A percentile compares a stretch with the other conserved stretches of the same genome.
phyloP scores from a whole-genome alignment of 495 filamentous ascomycete species.

The Xylaria longipes region DNA sequence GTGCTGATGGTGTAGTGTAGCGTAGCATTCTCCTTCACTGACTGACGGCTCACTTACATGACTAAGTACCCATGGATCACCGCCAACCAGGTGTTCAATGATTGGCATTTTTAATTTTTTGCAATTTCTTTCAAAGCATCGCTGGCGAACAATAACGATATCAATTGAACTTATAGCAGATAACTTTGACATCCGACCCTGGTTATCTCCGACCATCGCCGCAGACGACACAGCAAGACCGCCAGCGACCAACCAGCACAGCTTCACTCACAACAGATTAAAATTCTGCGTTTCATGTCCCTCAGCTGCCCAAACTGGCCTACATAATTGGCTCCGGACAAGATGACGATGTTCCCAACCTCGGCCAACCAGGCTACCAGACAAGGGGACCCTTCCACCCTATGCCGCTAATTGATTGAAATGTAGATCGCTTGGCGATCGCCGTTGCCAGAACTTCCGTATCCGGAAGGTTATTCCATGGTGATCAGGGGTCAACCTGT shows the following conservation, averaged over 20 bases:
- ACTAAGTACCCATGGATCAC: not conserved
- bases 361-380: not conserved
- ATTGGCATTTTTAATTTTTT: not conserved
- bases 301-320: not conserved
- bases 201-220: conserved; percentile 1
- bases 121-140: not conserved
- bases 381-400: not conserved
- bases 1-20: not conserved
- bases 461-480: conserved; percentile 12
- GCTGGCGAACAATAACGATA: not conserved
- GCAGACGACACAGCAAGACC: not conserved
- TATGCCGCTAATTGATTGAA: conserved; percentile 6
- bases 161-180: not conserved
- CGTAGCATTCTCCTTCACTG: not conserved
- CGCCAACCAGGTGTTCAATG: not conserved
- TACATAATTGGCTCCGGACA: conserved; percentile 5
- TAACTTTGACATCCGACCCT: not conserved
- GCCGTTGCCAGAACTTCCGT: not conserved
- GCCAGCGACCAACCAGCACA: not conserved
- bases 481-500: not conserved
- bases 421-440: conserved; percentile 23
- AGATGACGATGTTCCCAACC: conserved; percentile 12
- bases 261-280: not conserved
- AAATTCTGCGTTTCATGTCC: conserved; percentile 20
- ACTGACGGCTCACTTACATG: not conserved